Evolutionary conservation across 257 asterid species (phyloP).

Genomic region (Plantago elongata): DNA sequence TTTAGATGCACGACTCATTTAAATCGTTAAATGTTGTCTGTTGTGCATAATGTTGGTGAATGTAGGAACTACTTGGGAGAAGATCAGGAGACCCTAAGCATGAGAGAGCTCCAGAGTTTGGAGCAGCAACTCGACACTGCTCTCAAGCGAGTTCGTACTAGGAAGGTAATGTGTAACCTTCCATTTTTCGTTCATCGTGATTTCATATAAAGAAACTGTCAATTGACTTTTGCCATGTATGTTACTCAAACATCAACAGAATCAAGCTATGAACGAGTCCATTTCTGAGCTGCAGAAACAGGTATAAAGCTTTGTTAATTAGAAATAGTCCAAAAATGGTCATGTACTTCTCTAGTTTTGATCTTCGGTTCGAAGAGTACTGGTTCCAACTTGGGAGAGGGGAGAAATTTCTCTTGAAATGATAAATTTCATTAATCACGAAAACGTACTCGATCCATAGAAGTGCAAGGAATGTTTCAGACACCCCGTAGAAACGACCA

Average conservation of each 20-base stretch:
- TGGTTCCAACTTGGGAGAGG: too few species aligned
- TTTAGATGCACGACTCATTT: background rate
- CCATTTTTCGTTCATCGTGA: background rate
- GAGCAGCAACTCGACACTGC: conserved; percentile 72
- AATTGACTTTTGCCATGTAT: background rate
- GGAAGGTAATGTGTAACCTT: conserved; percentile 33
- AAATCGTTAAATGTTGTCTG: background rate
- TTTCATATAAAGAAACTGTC: too few species aligned
- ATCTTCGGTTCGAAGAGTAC: too few species aligned
- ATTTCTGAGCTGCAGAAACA: conserved; percentile 67
- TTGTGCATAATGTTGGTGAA: background rate
- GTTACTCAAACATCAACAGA: conserved; percentile 37
- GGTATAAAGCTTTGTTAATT: conserved; percentile 28
- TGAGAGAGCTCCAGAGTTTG: conserved; percentile 76
- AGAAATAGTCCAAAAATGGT: background rate
- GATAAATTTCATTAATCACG: too few species aligned
- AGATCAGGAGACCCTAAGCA: conserved; percentile 56
- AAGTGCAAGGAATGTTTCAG: too few species aligned
- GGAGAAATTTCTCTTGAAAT: background rate
- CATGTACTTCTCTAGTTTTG: background rate
- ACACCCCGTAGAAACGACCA: too few species aligned
- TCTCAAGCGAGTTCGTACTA: conserved; percentile 57
- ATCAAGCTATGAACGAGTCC: conserved; percentile 76
- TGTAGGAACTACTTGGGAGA: conserved; percentile 65
- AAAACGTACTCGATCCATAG: too few species aligned